These are phyloP conservation scores for Fusarium tuaranense DNA, from an alignment of 2,329 filamentous ascomycete species.

Conservation along the genomic window DNA sequence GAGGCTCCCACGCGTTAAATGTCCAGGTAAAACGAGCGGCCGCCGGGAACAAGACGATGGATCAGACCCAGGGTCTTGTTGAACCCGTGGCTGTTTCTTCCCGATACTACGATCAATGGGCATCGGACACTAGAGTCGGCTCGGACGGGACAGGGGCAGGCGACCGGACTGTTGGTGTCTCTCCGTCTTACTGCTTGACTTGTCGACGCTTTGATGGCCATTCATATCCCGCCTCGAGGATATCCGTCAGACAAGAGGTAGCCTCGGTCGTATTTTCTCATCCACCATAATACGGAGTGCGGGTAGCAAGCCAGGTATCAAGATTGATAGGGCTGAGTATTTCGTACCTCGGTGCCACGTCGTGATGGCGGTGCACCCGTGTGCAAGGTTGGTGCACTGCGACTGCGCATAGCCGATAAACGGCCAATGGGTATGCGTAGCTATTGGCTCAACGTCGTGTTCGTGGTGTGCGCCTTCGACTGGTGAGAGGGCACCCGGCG, in stretches of 20 bases:
- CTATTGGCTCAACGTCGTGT: slow-evolving; percentile 22
- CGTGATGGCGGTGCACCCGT: slow-evolving; percentile 35
- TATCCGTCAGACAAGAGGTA: not conserved
- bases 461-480: not conserved
- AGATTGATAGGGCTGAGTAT: slow-evolving; percentile 43
- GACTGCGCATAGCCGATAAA: slow-evolving; percentile 36
- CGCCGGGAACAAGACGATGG: slow-evolving; percentile 16
- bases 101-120: not conserved
- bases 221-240: not conserved
- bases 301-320: slow-evolving; percentile 17
- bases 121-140: not conserved
- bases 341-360: slow-evolving; percentile 38
- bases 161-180: not conserved
- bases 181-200: slow-evolving; percentile 20
- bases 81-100: slow-evolving; percentile 22
- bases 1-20: slow-evolving; percentile 11
- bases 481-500: slow-evolving; percentile 7
- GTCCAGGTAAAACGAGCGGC: slow-evolving; percentile 23
- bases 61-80: slow-evolving; percentile 28
- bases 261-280: not conserved
- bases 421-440: slow-evolving; percentile 24
- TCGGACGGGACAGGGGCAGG: not conserved
- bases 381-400: slow-evolving; percentile 27
- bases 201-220: not conserved
- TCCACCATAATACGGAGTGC: slow-evolving; percentile 10